Base-by-base conservation (phyloP, 139 green algal genomes). In the Coccomyxa sp. region DNA sequence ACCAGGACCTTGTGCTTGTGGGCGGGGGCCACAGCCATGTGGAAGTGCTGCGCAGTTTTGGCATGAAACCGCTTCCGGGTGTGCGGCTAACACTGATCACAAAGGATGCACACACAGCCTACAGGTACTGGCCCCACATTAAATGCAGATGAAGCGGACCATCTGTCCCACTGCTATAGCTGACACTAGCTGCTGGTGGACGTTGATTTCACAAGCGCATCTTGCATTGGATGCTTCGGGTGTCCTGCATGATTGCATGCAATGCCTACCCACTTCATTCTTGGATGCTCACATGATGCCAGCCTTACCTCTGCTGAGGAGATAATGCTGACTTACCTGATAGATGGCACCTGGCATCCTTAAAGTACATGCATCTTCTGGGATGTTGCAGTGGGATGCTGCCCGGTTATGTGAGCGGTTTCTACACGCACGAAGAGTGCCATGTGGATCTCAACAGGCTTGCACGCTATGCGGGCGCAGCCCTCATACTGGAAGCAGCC, bases 361-460 rank as follows among this genome's bases (percentile, higher is more conserved):
- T 11, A 51, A 51, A 3, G 3, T 51, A 7, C 38, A 51, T 7
- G 38, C 38, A 51, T 51, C 3, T 51, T 51, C 38, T 51, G 38
- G 38, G 38, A 51, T n/a, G 25, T 0, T 87, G 85, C 90, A 97
- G 94, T 84, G 96, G 96, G 63, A 99, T 99, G 96, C 93, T 99
- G 71, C 96, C 96, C 13, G 96, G 96, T 16, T 97, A 92, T 85
- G 91, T 99, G 13, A 91, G 94, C 13, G 95, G 96, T 14, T 95
- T 94, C 76, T 99, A 99, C 88, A 89, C 79, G 10, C 94, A 92
- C 76, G 92, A 98, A 60, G 95, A 99, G 0, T 97, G 94, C 87
- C 96, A 99, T 91, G 94, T 99, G 0, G 96, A 99, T 87, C 87
- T 99, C 63, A 58, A 80, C 0, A 82, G 83, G 10, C 87, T 99